Percentiles rank a stretch among this genome's conserved stretches.
Conservation (phyloP, 2,329 filamentous ascomycete species). For the Fonsecaea pugnacius region DNA sequence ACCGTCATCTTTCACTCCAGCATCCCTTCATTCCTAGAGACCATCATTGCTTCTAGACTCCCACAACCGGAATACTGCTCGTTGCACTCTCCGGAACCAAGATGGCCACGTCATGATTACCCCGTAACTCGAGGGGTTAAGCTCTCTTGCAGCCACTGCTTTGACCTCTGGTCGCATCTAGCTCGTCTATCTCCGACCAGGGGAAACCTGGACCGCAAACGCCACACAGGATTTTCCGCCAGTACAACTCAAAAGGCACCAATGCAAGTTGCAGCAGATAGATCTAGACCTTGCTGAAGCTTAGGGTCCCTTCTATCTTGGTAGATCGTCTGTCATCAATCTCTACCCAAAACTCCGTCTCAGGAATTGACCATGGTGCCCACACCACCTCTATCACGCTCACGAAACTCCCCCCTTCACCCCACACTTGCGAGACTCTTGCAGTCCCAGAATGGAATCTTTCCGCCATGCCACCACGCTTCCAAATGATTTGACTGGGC, state of each 20-base stretch:
- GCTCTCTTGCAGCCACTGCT: neutral
- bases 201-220: neutral
- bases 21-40: neutral
- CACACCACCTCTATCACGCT: neutral
- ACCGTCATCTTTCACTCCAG: neutral
- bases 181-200: conserved; percentile 1
- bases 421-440: conserved; percentile 6
- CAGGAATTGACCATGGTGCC: neutral
- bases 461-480: neutral
- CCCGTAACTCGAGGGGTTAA: neutral
- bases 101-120: neutral
- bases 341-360: neutral
- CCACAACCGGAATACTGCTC: neutral
- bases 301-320: neutral
- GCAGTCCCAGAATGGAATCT: neutral
- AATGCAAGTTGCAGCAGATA: neutral
- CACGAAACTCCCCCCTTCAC: neutral
- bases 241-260: neutral
- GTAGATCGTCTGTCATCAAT: neutral
- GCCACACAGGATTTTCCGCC: neutral
- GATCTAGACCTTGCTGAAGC: neutral
- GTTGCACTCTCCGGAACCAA: neutral
- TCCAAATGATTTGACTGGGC: neutral
- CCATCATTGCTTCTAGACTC: neutral
- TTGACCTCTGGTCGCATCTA: neutral